A percentile compares a stretch with the other conserved stretches of the same genome.
Evolutionary conservation across 208 protist genomes (phyloP).

Genomic region (Wallacemonas collosoma): DNA sequence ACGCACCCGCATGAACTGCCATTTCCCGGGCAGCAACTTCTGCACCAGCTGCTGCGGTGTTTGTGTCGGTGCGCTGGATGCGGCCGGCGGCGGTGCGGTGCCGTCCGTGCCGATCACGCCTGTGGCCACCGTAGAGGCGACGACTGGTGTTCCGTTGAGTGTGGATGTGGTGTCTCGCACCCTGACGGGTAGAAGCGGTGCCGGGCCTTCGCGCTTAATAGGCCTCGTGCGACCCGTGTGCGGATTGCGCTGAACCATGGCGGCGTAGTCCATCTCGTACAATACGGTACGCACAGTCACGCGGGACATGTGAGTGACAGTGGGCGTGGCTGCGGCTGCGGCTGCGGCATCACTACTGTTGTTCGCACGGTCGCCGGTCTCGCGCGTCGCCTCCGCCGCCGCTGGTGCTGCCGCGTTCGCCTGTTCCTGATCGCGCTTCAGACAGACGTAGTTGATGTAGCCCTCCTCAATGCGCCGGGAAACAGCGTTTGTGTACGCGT

Average conservation of each 20-base stretch:
- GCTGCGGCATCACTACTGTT: background rate
- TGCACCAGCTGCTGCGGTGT: background rate
- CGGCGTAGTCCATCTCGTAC: constrained; percentile 18
- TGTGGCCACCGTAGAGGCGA: background rate
- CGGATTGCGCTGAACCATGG: constrained; percentile 20
- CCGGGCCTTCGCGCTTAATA: constrained; percentile 7
- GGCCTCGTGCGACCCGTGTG: constrained; percentile 1
- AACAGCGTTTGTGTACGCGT: constrained; percentile 10
- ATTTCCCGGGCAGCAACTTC: constrained; percentile 11
- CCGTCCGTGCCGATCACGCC: background rate
- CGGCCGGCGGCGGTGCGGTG: background rate
- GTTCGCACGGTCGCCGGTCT: too few relatives aligned
- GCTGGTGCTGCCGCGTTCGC: background rate
- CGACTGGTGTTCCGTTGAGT: background rate
- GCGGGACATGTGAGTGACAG: background rate
- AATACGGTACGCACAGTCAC: background rate
- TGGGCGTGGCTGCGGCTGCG: background rate
- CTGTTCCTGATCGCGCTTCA: constrained; percentile 4
- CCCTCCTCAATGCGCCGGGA: constrained; percentile 11
- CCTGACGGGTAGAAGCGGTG: constrained; percentile 1
- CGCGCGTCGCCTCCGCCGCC: too few relatives aligned
- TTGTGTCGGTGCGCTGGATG: background rate
- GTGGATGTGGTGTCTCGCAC: constrained; percentile 1
- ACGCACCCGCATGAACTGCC: constrained; percentile 12
- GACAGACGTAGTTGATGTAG: constrained; percentile 15